phyloP scores from a whole-genome alignment of 805 yeast genomes.

The Yarrowia sp. region DNA sequence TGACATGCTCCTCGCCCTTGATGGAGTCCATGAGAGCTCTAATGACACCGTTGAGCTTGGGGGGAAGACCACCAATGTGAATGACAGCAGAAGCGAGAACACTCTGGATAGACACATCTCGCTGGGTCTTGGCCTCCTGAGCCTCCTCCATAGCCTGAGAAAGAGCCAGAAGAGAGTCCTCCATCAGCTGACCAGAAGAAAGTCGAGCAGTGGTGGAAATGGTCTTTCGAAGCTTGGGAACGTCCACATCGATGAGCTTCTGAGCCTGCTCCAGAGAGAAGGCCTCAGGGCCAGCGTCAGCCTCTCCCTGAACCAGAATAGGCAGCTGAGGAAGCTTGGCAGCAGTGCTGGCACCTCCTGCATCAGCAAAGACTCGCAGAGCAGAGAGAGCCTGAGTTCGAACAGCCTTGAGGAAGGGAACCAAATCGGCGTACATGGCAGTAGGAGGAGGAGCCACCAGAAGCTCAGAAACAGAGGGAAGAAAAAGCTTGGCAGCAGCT shows the following conservation, averaged over 20 bases:
- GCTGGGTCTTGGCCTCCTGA: conserved; percentile 54
- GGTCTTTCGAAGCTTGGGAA: conserved; percentile 65
- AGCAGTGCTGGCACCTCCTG: conserved; percentile 69
- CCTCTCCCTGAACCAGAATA: conserved; percentile 90
- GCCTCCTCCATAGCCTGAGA: conserved; percentile 73
- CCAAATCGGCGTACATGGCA: conserved; percentile 76
- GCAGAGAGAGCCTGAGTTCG: conserved; percentile 87
- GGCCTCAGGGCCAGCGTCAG: conserved; percentile 93
- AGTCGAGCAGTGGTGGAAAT: conserved; percentile 75
- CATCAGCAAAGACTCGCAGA: conserved; percentile 75
- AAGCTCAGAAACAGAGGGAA: not conserved
- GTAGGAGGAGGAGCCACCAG: conserved; percentile 18
- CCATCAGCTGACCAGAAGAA: conserved; percentile 72
- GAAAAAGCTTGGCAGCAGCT: conserved; percentile 33
- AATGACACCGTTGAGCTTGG: conserved; percentile 86
- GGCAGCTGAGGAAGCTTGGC: conserved; percentile 82
- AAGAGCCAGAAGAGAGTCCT: conserved; percentile 78
- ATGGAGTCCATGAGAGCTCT: conserved; percentile 91
- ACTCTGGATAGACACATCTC: conserved; percentile 67
- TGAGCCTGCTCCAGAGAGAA: conserved; percentile 82
- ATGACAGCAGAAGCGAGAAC: conserved; percentile 78
- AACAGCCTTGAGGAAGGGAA: conserved; percentile 82
- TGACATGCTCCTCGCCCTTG: conserved; percentile 70
- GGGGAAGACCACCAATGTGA: conserved; percentile 66
- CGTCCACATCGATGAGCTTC: conserved; percentile 67